Conservation (phyloP, 352 stramenopile species). For the Phytophthora constricta region DNA sequence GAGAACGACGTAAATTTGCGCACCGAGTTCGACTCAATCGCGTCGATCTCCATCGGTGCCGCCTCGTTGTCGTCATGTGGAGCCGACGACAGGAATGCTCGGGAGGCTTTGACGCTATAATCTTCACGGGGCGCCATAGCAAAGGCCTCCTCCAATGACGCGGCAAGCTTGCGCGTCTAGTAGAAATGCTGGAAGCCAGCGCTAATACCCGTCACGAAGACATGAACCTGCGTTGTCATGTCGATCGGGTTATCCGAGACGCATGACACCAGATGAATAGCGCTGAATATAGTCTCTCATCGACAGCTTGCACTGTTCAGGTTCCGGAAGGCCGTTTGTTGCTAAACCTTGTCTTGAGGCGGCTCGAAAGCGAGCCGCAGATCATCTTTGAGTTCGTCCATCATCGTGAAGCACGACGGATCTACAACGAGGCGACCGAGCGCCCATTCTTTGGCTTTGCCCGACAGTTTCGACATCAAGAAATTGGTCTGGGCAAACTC, state of each 20-base stretch:
- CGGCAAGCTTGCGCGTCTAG: constrained; percentile 10
- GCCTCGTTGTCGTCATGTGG: neutral
- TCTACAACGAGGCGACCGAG: too few species aligned
- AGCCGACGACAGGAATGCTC: neutral
- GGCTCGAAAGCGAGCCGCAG: too few species aligned
- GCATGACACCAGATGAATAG: constrained; percentile 23
- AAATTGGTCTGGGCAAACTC: too few species aligned
- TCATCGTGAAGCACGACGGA: too few species aligned
- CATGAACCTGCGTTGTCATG: constrained; percentile 30
- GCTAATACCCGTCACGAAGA: constrained; percentile 31
- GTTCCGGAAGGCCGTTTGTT: too few species aligned
- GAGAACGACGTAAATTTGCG: too few species aligned
- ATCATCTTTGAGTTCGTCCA: too few species aligned
- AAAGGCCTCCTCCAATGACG: constrained; percentile 20
- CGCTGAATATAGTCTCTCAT: constrained; percentile 32
- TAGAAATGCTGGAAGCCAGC: constrained; percentile 26
- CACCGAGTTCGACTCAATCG: neutral
- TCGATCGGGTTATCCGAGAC: constrained; percentile 10
- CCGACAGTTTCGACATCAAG: too few species aligned
- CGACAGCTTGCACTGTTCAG: too few species aligned
- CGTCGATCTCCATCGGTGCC: constrained; percentile 6
- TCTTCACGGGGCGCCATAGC: constrained; percentile 17
- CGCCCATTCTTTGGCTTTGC: too few species aligned
- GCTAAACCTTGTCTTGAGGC: too few species aligned
- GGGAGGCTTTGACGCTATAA: constrained; percentile 20